phyloP scores from a whole-genome alignment of 805 yeast genomes.

The Barnettozyma pratensis region DNA sequence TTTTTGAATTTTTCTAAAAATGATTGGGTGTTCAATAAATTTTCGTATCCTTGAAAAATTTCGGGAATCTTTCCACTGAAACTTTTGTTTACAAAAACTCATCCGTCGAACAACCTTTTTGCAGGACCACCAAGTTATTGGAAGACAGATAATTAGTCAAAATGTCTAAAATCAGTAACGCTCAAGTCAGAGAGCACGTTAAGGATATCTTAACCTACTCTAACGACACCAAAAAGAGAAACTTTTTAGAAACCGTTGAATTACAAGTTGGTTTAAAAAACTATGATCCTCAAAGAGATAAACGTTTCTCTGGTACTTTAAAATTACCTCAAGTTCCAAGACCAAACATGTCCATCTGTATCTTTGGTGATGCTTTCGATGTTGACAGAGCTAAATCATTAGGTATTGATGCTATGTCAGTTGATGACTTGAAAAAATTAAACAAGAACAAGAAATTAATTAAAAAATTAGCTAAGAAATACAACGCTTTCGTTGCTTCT shows the following conservation, averaged over 20 bases:
- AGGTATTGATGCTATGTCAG: slow-evolving; percentile 99
- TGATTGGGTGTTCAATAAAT: slow-evolving; percentile 4
- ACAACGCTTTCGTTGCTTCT: slow-evolving; percentile 99
- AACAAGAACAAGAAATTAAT: slow-evolving; percentile 99
- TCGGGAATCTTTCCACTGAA: slow-evolving; percentile 2
- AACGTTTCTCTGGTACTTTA: slow-evolving; percentile 99
- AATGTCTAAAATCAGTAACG: slow-evolving; percentile 85
- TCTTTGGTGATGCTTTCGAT: slow-evolving; percentile 99
- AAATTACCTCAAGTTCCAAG: slow-evolving; percentile 99
- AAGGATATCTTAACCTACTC: slow-evolving; percentile 86
- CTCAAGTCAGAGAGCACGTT: slow-evolving; percentile 97
- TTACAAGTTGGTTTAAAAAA: slow-evolving; percentile 99
- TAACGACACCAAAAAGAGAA: slow-evolving; percentile 97
- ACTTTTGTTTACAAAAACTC: not conserved
- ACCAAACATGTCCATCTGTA: slow-evolving; percentile 99
- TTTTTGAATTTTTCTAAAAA: not conserved
- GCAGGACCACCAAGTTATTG: slow-evolving; percentile 55
- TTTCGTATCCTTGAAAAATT: not conserved
- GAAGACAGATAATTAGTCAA: slow-evolving; percentile 57
- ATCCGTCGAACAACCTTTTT: slow-evolving; percentile 42
- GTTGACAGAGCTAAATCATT: slow-evolving; percentile 99
- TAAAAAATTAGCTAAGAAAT: slow-evolving; percentile 99
- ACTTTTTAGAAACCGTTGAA: slow-evolving; percentile 99
- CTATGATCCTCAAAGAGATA: slow-evolving; percentile 99
- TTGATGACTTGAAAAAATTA: slow-evolving; percentile 98